These are phyloP conservation scores for Fusarium veterinarium DNA, from an alignment of 2,329 filamentous ascomycete genomes.

Conservation along the genomic window DNA sequence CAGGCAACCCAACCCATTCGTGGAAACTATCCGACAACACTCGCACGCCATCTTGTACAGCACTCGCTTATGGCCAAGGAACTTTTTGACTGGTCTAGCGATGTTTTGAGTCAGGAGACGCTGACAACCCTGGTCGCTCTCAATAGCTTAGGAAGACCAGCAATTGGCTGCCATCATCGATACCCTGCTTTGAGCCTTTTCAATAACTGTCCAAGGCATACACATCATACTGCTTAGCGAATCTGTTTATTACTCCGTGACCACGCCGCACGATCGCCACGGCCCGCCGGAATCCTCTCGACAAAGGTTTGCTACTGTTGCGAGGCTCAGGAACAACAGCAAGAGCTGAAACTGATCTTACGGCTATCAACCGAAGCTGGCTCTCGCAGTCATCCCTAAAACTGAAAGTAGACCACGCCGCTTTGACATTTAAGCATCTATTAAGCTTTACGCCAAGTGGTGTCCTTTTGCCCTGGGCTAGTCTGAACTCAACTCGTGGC, in stretches of 20 bases:
- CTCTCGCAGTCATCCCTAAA: no score
- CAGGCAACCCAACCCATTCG: conserved; percentile 8
- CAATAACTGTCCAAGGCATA: background rate
- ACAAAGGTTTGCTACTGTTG: background rate
- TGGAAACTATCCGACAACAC: conserved; percentile 5
- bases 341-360: background rate
- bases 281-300: conserved; percentile 33
- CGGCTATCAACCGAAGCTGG: background rate
- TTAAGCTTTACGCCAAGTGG: background rate
- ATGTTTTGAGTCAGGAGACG: conserved; percentile 12
- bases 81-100: conserved; percentile 7
- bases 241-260: conserved; percentile 1
- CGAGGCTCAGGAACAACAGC: conserved; percentile 9
- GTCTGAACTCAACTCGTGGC: background rate
- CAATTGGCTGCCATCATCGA: conserved; percentile 17
- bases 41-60: conserved; percentile 14
- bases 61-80: background rate
- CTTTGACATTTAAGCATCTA: background rate
- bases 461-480: background rate
- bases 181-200: conserved; percentile 6
- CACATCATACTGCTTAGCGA: background rate
- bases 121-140: conserved; percentile 5
- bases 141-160: background rate
- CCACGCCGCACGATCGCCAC: conserved; percentile 34
- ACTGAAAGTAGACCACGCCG: background rate